Conservation (phyloP, 495 filamentous ascomycete species). For the Haplographium delicatum region DNA sequence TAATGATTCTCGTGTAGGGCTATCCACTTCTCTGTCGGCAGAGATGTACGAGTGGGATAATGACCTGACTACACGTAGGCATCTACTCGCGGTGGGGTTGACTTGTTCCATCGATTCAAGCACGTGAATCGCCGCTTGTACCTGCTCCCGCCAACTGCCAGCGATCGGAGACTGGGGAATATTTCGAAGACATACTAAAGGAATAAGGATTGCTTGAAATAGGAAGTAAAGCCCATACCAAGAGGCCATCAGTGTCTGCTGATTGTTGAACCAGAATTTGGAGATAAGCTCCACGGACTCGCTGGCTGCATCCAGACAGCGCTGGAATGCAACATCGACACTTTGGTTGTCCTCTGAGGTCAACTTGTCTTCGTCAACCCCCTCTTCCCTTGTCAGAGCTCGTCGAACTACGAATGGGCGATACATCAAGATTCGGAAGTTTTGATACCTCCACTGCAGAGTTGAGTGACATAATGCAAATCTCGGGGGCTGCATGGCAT, state of each 20-base stretch:
- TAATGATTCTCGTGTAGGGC: no score
- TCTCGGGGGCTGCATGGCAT: slow-evolving; percentile 27
- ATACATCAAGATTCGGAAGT: slow-evolving; percentile 47
- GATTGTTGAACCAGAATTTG: slow-evolving; percentile 23
- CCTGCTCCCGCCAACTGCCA: not conserved
- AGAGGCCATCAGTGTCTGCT: slow-evolving; percentile 23
- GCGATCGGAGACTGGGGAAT: not conserved
- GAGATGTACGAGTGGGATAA: no score
- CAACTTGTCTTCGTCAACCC: slow-evolving; percentile 19
- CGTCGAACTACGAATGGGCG: slow-evolving; percentile 44
- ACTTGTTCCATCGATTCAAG: not conserved
- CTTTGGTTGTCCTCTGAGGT: slow-evolving; percentile 38
- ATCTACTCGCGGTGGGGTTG: not conserved
- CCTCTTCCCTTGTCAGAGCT: not conserved
- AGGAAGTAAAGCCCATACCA: slow-evolving; percentile 52
- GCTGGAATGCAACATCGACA: slow-evolving; percentile 35
- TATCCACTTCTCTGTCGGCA: no score
- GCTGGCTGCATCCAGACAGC: not conserved
- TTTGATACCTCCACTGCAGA: slow-evolving; percentile 46
- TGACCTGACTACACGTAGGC: no score
- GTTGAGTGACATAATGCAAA: slow-evolving; percentile 35
- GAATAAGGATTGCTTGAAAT: slow-evolving; percentile 49
- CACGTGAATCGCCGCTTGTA: not conserved
- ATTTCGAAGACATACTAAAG: slow-evolving; percentile 39
- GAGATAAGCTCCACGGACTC: not conserved